Conservation (phyloP, 805 yeast genomes). For the Teunomyces lycoperdinae region DNA sequence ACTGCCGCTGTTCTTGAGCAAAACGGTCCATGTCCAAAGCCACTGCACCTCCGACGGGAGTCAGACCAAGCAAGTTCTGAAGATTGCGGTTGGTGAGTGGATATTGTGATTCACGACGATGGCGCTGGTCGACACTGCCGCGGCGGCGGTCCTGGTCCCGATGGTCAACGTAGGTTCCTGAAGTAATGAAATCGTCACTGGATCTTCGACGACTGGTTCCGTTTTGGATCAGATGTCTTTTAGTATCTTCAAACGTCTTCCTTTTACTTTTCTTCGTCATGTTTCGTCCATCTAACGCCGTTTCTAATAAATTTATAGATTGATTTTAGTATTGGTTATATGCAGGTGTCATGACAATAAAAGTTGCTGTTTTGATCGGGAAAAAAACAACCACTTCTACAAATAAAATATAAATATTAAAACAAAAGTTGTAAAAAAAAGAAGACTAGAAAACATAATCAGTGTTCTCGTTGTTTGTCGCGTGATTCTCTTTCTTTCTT, state of each 20-base stretch:
- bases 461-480: too few relatives aligned
- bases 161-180: slow-evolving; percentile 31
- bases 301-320: background rate
- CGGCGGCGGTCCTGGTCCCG: slow-evolving; percentile 16
- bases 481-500: too few relatives aligned
- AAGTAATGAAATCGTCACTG: slow-evolving; percentile 4
- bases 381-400: too few relatives aligned
- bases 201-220: slow-evolving; percentile 6
- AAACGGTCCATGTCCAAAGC: slow-evolving; percentile 42
- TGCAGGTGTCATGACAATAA: too few relatives aligned
- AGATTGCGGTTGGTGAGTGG: slow-evolving; percentile 41
- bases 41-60: slow-evolving; percentile 15
- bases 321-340: too few relatives aligned
- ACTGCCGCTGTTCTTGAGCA: slow-evolving; percentile 28
- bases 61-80: slow-evolving; percentile 21
- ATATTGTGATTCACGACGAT: slow-evolving; percentile 7
- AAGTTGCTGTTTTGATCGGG: too few relatives aligned
- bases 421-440: too few relatives aligned
- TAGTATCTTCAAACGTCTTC: background rate
- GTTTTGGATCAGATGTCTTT: background rate
- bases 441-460: too few relatives aligned
- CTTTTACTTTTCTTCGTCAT: slow-evolving; percentile 1
- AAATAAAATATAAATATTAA: too few relatives aligned
- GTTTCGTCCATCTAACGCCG: background rate
- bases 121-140: background rate